Conservation (phyloP, 257 asterid species). For the Solanum lycopersicoides region DNA sequence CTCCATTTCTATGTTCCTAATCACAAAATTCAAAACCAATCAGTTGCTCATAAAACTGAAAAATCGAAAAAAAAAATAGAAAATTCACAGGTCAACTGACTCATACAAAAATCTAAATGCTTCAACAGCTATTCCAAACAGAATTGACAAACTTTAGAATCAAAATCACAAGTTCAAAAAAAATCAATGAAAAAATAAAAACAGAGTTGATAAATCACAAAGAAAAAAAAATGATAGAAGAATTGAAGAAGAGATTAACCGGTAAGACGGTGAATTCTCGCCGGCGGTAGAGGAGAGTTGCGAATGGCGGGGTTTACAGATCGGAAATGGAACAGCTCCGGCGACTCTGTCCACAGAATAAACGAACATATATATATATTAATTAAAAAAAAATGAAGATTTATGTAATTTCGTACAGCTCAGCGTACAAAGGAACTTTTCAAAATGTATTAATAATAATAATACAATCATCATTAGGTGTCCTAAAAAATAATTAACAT, state of each 20-base stretch:
- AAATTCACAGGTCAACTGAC: background rate
- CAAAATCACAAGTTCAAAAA: background rate
- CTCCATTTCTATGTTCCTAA: conserved; percentile 42
- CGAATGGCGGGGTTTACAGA: background rate
- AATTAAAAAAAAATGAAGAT: background rate
- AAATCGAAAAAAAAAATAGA: background rate
- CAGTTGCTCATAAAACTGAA: background rate
- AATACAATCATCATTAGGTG: background rate
- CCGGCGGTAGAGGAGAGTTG: background rate
- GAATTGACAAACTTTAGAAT: background rate
- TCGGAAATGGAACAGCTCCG: background rate
- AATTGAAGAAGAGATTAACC: background rate
- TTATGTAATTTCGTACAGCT: background rate
- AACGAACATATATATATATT: background rate
- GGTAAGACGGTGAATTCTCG: background rate
- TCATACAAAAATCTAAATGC: background rate
- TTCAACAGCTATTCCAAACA: background rate
- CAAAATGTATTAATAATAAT: background rate
- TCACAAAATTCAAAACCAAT: background rate
- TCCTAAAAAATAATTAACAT: background rate
- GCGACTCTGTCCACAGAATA: background rate
- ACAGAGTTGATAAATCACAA: background rate
- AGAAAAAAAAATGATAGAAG: background rate
- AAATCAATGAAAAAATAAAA: background rate
- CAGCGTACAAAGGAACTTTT: background rate